phyloP scores from a whole-genome alignment of 2,329 filamentous ascomycete genomes.

The Tolypocladium amazonense region DNA sequence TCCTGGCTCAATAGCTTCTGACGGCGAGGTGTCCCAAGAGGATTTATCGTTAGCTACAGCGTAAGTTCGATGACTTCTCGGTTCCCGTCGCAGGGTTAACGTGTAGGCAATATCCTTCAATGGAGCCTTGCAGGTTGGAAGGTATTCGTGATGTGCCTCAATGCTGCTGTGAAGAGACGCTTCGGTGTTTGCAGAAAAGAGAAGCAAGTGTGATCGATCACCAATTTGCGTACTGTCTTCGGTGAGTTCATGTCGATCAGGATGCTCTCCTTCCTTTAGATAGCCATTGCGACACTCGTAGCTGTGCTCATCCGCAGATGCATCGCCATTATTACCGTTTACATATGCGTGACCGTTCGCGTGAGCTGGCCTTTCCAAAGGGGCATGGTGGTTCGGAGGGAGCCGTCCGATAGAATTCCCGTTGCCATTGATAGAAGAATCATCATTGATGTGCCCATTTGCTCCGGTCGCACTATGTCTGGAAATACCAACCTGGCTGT shows the following conservation, averaged over 20 bases:
- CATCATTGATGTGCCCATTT: background rate
- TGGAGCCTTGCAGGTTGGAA: background rate
- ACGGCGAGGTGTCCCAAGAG: background rate
- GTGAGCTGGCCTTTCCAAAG: background rate
- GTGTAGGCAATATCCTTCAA: background rate
- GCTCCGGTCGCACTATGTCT: background rate
- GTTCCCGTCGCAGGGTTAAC: background rate
- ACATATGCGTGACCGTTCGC: background rate
- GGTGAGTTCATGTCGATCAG: background rate
- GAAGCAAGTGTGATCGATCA: background rate
- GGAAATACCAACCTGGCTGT: too few species aligned
- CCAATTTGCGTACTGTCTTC: background rate
- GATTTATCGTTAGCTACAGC: background rate
- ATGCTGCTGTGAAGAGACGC: constrained; percentile 11
- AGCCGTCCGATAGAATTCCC: background rate
- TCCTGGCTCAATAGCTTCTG: background rate
- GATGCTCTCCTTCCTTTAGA: background rate
- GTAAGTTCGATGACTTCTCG: background rate
- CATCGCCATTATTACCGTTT: background rate
- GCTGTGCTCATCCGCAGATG: background rate
- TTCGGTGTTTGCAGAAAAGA: background rate
- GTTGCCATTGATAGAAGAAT: background rate
- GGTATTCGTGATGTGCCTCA: constrained; percentile 2
- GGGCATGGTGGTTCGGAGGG: background rate
- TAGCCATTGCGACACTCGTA: background rate